Percentiles rank a stretch among this genome's conserved stretches.
phyloP scores from a whole-genome alignment of 2,329 filamentous ascomycete genomes.

The Aspergillus sp. region DNA sequence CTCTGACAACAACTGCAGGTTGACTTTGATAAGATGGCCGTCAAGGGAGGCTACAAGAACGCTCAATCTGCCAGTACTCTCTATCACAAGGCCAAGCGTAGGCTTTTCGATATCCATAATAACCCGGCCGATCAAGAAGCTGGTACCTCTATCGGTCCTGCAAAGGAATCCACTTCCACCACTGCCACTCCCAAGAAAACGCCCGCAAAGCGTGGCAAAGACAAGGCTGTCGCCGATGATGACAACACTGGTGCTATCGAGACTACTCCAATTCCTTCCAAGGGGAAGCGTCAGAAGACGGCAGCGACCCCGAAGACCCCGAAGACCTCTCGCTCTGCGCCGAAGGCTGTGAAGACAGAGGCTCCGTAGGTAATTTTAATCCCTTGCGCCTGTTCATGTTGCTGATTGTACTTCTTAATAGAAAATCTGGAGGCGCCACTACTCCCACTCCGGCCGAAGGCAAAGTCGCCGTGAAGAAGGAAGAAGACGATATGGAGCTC shows the following conservation, averaged over 20 bases:
- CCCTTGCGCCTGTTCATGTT: not conserved
- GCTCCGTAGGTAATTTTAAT: not conserved
- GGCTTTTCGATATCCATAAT: conserved; percentile 27
- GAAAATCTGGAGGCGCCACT: not conserved
- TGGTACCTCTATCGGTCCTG: not conserved
- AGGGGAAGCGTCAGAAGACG: conserved; percentile 27
- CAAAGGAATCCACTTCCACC: not conserved
- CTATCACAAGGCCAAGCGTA: conserved; percentile 41
- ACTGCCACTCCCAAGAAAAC: conserved; percentile 20
- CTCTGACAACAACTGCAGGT: conserved; percentile 28
- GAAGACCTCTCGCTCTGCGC: conserved; percentile 17
- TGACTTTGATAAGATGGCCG: conserved; percentile 43
- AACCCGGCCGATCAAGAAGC: not conserved
- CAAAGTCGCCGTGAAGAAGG: not conserved
- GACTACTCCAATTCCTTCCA: conserved; percentile 11
- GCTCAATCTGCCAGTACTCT: conserved; percentile 35
- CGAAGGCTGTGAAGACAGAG: conserved; percentile 3
- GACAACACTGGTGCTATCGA: conserved; percentile 9
- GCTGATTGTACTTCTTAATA: not conserved
- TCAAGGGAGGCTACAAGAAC: conserved; percentile 39
- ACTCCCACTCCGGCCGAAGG: not conserved
- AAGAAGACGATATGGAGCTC: not conserved
- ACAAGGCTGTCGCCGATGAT: conserved; percentile 3
- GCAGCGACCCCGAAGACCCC: conserved; percentile 24
- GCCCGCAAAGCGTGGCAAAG: conserved; percentile 27